Conservation (phyloP, 106 monocot genomes). For the Dendrobium officinale region DNA sequence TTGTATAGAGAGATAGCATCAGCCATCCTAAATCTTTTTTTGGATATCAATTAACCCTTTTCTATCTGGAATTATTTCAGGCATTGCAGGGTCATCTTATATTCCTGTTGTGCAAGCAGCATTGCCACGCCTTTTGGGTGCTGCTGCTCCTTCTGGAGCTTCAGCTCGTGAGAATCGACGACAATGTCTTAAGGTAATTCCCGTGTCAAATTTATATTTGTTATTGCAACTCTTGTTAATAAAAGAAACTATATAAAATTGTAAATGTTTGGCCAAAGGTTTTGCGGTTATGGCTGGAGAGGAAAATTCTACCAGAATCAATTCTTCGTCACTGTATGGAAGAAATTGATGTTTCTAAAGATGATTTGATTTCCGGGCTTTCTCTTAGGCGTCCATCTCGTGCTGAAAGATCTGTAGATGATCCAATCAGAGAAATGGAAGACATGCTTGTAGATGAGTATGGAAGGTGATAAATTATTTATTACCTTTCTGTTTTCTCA, state of each 20-base stretch:
- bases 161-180: conserved; percentile 89
- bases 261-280: conserved; percentile 35
- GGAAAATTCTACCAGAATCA: conserved; percentile 84
- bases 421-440: conserved; percentile 98
- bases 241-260: neutral
- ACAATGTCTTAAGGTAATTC: conserved; percentile 84
- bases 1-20: neutral
- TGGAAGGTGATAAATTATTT: conserved; percentile 55
- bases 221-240: neutral
- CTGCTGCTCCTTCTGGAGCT: conserved; percentile 84
- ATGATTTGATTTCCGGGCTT: conserved; percentile 43
- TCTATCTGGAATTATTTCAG: conserved; percentile 18
- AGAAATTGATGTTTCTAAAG: conserved; percentile 80
- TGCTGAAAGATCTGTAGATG: conserved; percentile 90
- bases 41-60: neutral
- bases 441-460: conserved; percentile 94
- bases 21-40: neutral
- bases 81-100: conserved; percentile 80
- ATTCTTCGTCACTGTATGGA: conserved; percentile 71
- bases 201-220: neutral
- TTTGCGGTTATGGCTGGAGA: conserved; percentile 81
- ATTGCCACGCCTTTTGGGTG: conserved; percentile 76
- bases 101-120: conserved; percentile 81
- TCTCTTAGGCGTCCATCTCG: conserved; percentile 69
- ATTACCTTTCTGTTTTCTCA: neutral